Evolutionary conservation across 148 eudicot species (phyloP), one percentile per base, ranked within the genome.

Genomic region (Nyssa sinensis): DNA sequence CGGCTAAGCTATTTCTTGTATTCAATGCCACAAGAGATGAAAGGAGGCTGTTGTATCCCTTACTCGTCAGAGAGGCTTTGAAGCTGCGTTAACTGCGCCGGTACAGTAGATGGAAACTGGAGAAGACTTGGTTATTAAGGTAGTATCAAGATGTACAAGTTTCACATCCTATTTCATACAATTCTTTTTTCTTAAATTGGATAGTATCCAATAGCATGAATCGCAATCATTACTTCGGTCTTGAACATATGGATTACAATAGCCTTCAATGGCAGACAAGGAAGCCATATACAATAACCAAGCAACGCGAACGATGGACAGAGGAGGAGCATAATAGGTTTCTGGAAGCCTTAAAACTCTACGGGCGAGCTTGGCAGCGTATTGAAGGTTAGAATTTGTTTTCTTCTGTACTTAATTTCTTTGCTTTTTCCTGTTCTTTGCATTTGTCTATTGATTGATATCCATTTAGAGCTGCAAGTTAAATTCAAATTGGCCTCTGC

Each of bases 361-460:
- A 96, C 81, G 99, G 99, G 33, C 94, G 99, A 78, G 98, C 99
- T 74, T 96, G 99, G 99, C 99, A 96, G 83, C 91, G 94, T 19
- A 96, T 96, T 44, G 99, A 96, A 96, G 99, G 99, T 96, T 41
- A 30, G 62, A 24, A 21, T 62, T 65, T 39, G 32, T 29, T 30
- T 63, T 77, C 70, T 63, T 74, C 71, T 34, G 61, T 61, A 5
- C 41, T 9, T 21, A 0, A 23, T 61, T 67, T 19, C 33, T 12
- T 62, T 21, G 34, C 29, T 17, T 70, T 65, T 58, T 71, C 71
- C 12, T 29, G 5, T 65, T 31, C 23, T 53, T 76, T 17, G 13
- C 8, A 32, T 30, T 44, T 34, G 11, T 47, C 55, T 33, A 35
- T 16, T 44, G 34, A 66, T 33, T 60, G 66, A 68, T 75, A 41